phyloP scores from a whole-genome alignment of 2,329 filamentous ascomycete species.

The Pyrenochaeta sp. region DNA sequence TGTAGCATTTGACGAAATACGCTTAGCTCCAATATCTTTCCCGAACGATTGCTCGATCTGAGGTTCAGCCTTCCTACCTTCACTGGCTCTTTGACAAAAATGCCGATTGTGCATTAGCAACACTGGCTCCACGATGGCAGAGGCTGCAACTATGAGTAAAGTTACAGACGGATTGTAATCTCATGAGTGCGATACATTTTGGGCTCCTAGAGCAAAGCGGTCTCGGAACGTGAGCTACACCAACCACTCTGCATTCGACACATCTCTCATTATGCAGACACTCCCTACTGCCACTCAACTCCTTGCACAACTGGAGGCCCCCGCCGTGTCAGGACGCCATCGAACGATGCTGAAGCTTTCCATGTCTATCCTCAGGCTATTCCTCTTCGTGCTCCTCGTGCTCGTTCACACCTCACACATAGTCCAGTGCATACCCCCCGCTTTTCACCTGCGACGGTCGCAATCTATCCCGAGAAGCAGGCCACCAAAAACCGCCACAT shows the following conservation, averaged over 20 bases:
- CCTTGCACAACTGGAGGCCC: no score
- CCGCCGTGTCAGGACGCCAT: no score
- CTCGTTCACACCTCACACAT: conserved; percentile 3
- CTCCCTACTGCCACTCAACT: no score
- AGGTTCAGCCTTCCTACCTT: no score
- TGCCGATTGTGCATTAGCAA: no score
- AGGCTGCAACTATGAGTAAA: conserved; percentile 24
- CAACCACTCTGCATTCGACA: background rate
- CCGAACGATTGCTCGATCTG: no score
- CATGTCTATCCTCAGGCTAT: conserved; percentile 5
- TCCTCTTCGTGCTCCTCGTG: background rate
- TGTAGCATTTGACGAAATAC: no score
- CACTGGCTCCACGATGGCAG: background rate
- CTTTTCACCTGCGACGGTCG: conserved; percentile 15
- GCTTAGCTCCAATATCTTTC: no score
- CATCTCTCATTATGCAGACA: no score
- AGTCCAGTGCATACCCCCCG: conserved; percentile 18
- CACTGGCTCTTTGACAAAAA: no score
- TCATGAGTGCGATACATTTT: conserved; percentile 21
- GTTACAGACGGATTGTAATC: conserved; percentile 30
- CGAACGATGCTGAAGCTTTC: background rate
- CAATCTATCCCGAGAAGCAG: conserved; percentile 8
- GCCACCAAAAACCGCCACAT: conserved; percentile 11
- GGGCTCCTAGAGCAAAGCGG: conserved; percentile 14
- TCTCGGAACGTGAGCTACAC: conserved; percentile 9